Evolutionary conservation across 495 filamentous ascomycete genomes (phyloP), one percentile per base, ranked within the genome.

Genomic region (Thermochaetoides thermophila): DNA sequence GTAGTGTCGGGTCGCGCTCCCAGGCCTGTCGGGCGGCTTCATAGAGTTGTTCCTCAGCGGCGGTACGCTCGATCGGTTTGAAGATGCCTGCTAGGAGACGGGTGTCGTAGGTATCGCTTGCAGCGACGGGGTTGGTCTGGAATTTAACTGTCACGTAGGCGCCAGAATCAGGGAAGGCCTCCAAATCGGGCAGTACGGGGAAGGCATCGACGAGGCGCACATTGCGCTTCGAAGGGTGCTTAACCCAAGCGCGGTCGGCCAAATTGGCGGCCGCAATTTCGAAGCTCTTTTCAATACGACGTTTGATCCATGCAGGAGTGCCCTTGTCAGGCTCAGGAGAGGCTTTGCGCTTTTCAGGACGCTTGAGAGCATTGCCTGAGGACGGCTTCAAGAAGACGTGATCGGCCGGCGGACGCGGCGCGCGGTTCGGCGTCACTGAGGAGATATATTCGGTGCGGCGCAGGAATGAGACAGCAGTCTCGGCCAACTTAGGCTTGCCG

Each of bases 381-480:
- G 63, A 56, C 31, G 65, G 61, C 31, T 61, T 54, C 15, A 55
- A 29, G 28, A 55, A 55, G n/a, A 46, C 27, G 31, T 43, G 44
- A 32, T 30, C 6, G 21, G 6, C 39, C 12, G 45, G 44, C 3
- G 31, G 23, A 6, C 39, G 33, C 10, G 48, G 44, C n/a, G n/a
- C n/a, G n/a, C n/a, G n/a, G 31, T 46, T 49, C 38, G 26, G 39
- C 61, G 51, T 54, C 26, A 71, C 72, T 6, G 81, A 77, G 3
- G 87, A 84, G 37, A 91, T 94, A 52, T 96, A 95, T 51, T 97
- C 91, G 10, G 91, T 95, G 28, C 87, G 77, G 22, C 89, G 81
- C 34, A 97, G 72, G 71, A 97, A 96, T 42, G 84, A 93, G 31
- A 92, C 80, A 30, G 69, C 69, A 2, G 79, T 68, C 11, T 76